phyloP scores from a whole-genome alignment of 257 asterid genomes.

The Gentiana straminea region DNA sequence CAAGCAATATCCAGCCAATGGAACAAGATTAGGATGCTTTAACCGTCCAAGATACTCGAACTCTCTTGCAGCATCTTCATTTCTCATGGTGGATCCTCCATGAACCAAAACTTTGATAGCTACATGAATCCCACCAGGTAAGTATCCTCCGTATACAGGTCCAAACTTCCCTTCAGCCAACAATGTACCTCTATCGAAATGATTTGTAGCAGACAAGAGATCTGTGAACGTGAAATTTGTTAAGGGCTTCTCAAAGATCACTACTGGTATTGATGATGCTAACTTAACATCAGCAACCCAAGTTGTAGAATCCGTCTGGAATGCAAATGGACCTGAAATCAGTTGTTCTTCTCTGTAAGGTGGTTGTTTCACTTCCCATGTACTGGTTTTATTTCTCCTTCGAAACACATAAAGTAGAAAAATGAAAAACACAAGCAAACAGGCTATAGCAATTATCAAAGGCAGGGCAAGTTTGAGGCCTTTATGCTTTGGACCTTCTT shows the following conservation, averaged over 20 bases:
- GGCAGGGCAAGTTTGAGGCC: slow-evolving; percentile 63
- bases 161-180: slow-evolving; percentile 84
- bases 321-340: slow-evolving; percentile 71
- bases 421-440: slow-evolving; percentile 58
- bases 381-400: slow-evolving; percentile 33
- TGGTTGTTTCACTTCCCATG: slow-evolving; percentile 56
- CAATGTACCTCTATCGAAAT: slow-evolving; percentile 62
- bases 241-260: slow-evolving; percentile 79
- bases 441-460: slow-evolving; percentile 58
- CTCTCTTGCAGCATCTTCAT: slow-evolving; percentile 71
- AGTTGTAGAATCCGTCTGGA: slow-evolving; percentile 71
- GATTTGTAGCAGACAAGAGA: slow-evolving; percentile 70
- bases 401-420: slow-evolving; percentile 68
- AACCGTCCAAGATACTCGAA: slow-evolving; percentile 75
- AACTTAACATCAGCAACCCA: slow-evolving; percentile 87
- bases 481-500: slow-evolving; percentile 31
- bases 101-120: slow-evolving; percentile 72
- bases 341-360: slow-evolving; percentile 52
- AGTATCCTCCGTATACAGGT: slow-evolving; percentile 64
- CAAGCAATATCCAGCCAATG: slow-evolving; percentile 69
- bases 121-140: slow-evolving; percentile 76
- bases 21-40: slow-evolving; percentile 79
- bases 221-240: slow-evolving; percentile 68
- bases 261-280: slow-evolving; percentile 59
- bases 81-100: slow-evolving; percentile 72